phyloP scores from a whole-genome alignment of 106 monocot genomes.

The Dioscorea zingiberensis region DNA sequence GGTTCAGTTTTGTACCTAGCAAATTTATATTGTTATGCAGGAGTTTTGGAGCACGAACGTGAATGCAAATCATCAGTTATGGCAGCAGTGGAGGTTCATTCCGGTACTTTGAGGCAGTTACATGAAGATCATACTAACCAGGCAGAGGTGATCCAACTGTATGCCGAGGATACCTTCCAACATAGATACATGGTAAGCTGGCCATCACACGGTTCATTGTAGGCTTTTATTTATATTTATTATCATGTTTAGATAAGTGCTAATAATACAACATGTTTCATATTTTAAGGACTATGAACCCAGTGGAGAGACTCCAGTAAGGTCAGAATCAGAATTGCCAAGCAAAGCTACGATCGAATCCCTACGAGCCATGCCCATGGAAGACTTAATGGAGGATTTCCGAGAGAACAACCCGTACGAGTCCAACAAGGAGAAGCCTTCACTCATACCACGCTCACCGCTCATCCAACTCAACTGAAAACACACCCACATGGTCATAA shows the following conservation, averaged over 20 bases:
- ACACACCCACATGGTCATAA: too few species aligned
- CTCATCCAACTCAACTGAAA: conserved; percentile 61
- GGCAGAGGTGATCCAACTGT: conserved; percentile 26
- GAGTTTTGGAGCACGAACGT: conserved; percentile 28
- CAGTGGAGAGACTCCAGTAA: conserved; percentile 63
- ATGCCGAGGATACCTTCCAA: conserved; percentile 42
- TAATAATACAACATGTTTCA: too few species aligned
- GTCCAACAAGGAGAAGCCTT: conserved; percentile 55
- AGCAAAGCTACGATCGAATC: conserved; percentile 73
- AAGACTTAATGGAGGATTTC: conserved; percentile 69
- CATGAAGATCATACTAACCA: conserved; percentile 32
- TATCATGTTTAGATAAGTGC: not conserved
- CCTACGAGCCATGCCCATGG: conserved; percentile 71
- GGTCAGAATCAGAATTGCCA: conserved; percentile 65
- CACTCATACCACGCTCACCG: conserved; percentile 78
- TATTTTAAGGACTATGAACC: conserved; percentile 60
- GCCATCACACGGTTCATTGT: not conserved
- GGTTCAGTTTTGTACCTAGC: too few species aligned
- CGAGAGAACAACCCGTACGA: conserved; percentile 89
- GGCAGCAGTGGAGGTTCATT: conserved; percentile 35
- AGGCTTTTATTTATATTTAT: not conserved
- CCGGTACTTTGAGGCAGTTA: conserved; percentile 27
- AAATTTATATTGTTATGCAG: conserved; percentile 17
- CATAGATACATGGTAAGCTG: conserved; percentile 44
- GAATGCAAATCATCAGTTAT: conserved; percentile 27